Conservation (phyloP, 192 early-diverging fungal genomes). For the Linnemannia exigua region DNA sequence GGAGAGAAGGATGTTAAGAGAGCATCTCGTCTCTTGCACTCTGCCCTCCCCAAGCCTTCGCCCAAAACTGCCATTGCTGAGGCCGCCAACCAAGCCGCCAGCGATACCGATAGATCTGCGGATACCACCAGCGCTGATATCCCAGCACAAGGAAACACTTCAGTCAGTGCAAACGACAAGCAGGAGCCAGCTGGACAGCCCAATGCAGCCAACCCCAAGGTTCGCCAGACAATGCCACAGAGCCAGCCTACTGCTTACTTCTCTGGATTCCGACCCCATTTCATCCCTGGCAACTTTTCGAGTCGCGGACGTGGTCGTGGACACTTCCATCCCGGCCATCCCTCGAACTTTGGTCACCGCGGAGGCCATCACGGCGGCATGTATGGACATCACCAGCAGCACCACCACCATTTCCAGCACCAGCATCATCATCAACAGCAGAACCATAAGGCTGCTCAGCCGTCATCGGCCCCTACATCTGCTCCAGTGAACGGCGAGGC, state of each 20-base stretch:
- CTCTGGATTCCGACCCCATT: conserved; percentile 35
- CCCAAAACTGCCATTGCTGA: conserved; percentile 25
- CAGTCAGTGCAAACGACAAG: conserved; percentile 14
- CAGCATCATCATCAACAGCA: not conserved
- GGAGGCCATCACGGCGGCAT: conserved; percentile 37
- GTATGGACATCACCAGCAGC: conserved; percentile 18
- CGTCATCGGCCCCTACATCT: not conserved
- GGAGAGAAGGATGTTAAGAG: conserved; percentile 55
- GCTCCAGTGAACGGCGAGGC: not conserved
- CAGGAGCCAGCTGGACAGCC: not conserved
- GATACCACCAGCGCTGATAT: not conserved
- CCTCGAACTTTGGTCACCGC: conserved; percentile 32
- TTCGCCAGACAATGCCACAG: conserved; percentile 47
- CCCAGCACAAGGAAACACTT: not conserved
- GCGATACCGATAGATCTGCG: conserved; percentile 2
- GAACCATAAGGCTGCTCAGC: not conserved
- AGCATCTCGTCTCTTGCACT: conserved; percentile 43
- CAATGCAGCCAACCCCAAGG: conserved; percentile 20
- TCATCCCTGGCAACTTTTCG: conserved; percentile 53
- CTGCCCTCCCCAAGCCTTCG: conserved; percentile 42
- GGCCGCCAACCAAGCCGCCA: not conserved
- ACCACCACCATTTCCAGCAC: conserved; percentile 28
- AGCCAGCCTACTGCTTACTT: conserved; percentile 33
- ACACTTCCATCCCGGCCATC: conserved; percentile 44
- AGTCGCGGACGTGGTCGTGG: conserved; percentile 54